These are phyloP conservation scores for Pueraria montana DNA, from an alignment of 306 rosid species.

Conservation along the genomic window DNA sequence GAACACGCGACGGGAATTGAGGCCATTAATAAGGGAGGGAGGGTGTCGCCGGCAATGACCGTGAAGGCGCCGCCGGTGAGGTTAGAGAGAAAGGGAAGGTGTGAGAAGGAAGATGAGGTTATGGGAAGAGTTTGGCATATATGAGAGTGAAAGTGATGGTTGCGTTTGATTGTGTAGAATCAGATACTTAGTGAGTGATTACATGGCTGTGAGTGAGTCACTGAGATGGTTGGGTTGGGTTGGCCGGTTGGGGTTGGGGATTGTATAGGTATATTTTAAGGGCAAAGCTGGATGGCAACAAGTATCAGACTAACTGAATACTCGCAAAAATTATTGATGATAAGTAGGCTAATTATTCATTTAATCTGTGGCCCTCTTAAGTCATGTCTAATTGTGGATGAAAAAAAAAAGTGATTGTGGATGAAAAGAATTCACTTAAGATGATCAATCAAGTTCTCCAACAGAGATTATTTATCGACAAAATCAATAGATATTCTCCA, in stretches of 20 bases:
- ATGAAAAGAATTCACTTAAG: too few species aligned
- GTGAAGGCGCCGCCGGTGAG: conserved; percentile 37
- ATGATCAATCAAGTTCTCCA: too few species aligned
- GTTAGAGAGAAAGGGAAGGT: neutral
- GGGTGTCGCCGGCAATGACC: conserved; percentile 51
- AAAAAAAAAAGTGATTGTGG: too few species aligned
- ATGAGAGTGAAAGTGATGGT: neutral
- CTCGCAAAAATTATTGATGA: too few species aligned
- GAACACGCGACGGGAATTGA: conserved; percentile 54
- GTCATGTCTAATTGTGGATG: too few species aligned
- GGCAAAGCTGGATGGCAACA: too few species aligned
- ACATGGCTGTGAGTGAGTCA: neutral
- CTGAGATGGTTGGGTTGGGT: neutral
- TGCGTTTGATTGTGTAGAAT: neutral
- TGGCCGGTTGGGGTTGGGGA: neutral
- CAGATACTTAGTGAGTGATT: neutral
- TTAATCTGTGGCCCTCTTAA: too few species aligned
- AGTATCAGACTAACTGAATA: too few species aligned
- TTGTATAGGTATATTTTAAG: neutral
- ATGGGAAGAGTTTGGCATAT: conserved; percentile 13
- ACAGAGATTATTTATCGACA: too few species aligned
- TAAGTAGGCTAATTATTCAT: too few species aligned
- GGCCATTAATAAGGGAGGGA: conserved; percentile 48
- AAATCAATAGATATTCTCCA: too few species aligned
- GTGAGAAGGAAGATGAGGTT: conserved; percentile 38